phyloP scores from a whole-genome alignment of 805 yeast species.

The Starmerella cellae region DNA sequence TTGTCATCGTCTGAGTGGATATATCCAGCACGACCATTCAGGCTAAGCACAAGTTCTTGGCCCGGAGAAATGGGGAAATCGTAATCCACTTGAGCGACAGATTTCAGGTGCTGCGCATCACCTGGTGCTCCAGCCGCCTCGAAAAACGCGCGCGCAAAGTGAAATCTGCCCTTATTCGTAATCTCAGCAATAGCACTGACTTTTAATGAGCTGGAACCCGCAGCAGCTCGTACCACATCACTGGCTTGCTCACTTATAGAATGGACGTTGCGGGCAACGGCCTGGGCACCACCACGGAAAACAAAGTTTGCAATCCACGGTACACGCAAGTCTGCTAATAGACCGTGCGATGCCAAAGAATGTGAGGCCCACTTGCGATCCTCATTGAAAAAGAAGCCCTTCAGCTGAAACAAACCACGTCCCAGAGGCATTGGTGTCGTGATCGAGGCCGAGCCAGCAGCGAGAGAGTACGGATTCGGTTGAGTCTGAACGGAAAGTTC shows the following conservation, averaged over 20 bases:
- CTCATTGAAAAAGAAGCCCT: conserved; percentile 38
- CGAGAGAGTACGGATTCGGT: conserved; percentile 17
- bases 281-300: conserved; percentile 39
- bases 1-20: conserved; percentile 17
- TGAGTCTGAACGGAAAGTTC: conserved; percentile 12
- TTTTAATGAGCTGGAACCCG: conserved; percentile 45
- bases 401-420: conserved; percentile 11
- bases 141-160: conserved; percentile 26
- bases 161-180: conserved; percentile 11
- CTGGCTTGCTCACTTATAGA: conserved; percentile 39
- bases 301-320: conserved; percentile 23
- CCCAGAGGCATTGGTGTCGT: conserved; percentile 19
- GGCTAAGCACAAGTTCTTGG: conserved; percentile 18
- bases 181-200: conserved; percentile 35
- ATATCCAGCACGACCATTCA: conserved; percentile 17
- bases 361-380: conserved; percentile 42
- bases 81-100: conserved; percentile 11
- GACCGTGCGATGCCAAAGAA: conserved; percentile 38
- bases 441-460: conserved; percentile 18
- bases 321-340: conserved; percentile 30
- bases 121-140: conserved; percentile 28
- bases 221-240: conserved; percentile 45
- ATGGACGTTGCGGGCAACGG: conserved; percentile 43
- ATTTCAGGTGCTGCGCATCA: conserved; percentile 24
- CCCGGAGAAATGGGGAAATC: conserved; percentile 15